A percentile compares a stretch with the other conserved stretches of the same genome.
These are phyloP conservation scores for Arthromyces matolae DNA, from an alignment of 768 basidiomycete genomes.

Conservation along the genomic window DNA sequence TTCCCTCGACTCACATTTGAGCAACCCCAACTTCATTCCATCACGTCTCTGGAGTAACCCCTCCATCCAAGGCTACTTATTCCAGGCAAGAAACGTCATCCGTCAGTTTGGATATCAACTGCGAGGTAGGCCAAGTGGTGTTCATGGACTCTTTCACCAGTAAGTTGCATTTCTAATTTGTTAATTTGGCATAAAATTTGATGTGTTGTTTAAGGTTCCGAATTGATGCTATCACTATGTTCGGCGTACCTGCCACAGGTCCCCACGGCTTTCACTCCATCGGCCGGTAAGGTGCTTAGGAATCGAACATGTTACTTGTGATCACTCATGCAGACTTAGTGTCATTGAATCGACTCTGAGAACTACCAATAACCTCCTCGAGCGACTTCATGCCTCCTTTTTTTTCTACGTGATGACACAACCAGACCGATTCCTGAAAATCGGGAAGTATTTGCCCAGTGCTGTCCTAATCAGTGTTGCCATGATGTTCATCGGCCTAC, in stretches of 20 bases:
- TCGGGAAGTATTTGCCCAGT: constrained; percentile 88
- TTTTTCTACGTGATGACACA: constrained; percentile 87
- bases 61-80: constrained; percentile 48
- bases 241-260: constrained; percentile 80
- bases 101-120: constrained; percentile 74
- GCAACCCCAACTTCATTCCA: constrained; percentile 46
- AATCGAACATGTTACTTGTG: constrained; percentile 5
- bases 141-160: constrained; percentile 90
- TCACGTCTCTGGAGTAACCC: too few species aligned
- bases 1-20: constrained; percentile 50
- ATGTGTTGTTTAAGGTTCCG: constrained; percentile 83
- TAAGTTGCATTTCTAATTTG: constrained; percentile 22
- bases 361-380: constrained; percentile 90
- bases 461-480: constrained; percentile 80
- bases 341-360: constrained; percentile 84
- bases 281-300: constrained; percentile 58
- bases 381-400: constrained; percentile 95
- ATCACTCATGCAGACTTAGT: constrained; percentile 38
- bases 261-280: constrained; percentile 95
- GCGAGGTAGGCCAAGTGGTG: constrained; percentile 77
- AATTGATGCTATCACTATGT: constrained; percentile 91
- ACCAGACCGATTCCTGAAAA: constrained; percentile 71
- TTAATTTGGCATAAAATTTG: constrained; percentile 5
- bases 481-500: constrained; percentile 81
- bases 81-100: constrained; percentile 62